phyloP scores from a whole-genome alignment of 2,329 filamentous ascomycete genomes.

The Fusarium tuaranense region DNA sequence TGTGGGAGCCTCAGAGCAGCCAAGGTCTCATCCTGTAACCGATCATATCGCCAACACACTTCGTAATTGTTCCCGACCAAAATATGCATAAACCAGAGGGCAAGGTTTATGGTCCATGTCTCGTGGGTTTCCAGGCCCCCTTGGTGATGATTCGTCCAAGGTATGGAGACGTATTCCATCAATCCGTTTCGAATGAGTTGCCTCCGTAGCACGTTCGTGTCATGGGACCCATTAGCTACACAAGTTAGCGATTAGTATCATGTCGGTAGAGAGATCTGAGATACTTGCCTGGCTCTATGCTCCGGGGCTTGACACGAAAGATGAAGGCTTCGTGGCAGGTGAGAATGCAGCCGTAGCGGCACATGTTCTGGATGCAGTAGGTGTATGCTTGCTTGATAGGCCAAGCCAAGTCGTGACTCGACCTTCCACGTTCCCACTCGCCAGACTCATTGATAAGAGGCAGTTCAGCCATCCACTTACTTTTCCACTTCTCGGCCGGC shows the following conservation, averaged over 20 bases:
- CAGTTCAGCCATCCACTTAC: background rate
- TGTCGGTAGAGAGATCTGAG: too few species aligned
- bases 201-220: background rate
- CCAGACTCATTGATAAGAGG: background rate
- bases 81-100: background rate
- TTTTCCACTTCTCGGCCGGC: background rate
- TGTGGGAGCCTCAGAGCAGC: background rate
- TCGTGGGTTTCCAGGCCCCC: background rate
- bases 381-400: background rate
- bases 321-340: background rate
- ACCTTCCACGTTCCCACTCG: background rate
- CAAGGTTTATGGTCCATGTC: background rate
- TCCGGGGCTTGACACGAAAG: background rate
- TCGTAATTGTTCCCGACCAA: background rate
- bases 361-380: background rate
- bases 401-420: background rate
- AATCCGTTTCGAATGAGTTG: background rate
- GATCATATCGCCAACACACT: background rate
- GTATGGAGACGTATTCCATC: background rate
- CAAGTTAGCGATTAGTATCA: background rate
- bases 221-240: background rate
- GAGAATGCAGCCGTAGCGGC: background rate
- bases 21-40: background rate
- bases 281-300: background rate
- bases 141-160: background rate